Evolutionary conservation across 2,329 filamentous ascomycete species (phyloP).

Genomic region (Alternaria tenuissima): DNA sequence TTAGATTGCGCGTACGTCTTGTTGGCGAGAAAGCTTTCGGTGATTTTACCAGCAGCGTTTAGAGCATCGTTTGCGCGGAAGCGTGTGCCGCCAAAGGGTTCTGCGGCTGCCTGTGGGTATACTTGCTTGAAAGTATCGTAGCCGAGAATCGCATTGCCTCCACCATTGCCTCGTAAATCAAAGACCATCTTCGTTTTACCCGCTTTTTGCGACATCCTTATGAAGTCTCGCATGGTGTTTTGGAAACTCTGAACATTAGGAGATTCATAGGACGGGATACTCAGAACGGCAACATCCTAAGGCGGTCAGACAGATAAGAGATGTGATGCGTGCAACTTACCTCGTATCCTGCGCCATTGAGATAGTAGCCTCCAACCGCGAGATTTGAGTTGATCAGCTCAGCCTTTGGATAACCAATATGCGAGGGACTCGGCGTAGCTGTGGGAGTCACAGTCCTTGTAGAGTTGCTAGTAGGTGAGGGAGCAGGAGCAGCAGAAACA

Average conservation of each 20-base stretch:
- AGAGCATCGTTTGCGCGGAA: slow-evolving; percentile 56
- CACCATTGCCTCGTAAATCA: slow-evolving; percentile 68
- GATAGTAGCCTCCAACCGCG: slow-evolving; percentile 57
- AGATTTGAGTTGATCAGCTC: slow-evolving; percentile 46
- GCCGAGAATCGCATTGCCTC: slow-evolving; percentile 58
- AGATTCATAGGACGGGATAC: slow-evolving; percentile 52
- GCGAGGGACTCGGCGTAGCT: slow-evolving; percentile 36
- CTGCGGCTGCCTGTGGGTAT: slow-evolving; percentile 55
- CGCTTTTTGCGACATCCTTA: slow-evolving; percentile 55
- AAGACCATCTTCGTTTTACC: slow-evolving; percentile 70
- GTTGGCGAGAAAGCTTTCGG: slow-evolving; percentile 39
- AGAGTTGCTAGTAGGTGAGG: slow-evolving; percentile 20
- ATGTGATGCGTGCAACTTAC: slow-evolving; percentile 36
- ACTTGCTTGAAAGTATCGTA: slow-evolving; percentile 62
- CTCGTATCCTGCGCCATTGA: slow-evolving; percentile 50
- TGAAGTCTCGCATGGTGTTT: slow-evolving; percentile 54
- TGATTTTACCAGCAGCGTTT: slow-evolving; percentile 46
- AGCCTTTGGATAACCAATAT: slow-evolving; percentile 51
- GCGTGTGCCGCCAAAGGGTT: slow-evolving; percentile 57
- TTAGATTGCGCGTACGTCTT: slow-evolving; percentile 43
- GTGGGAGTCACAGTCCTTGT: slow-evolving; percentile 24
- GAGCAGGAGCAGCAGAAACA: slow-evolving; percentile 19
- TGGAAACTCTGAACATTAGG: slow-evolving; percentile 49
- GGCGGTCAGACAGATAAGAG: slow-evolving; percentile 48
- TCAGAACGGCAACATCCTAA: slow-evolving; percentile 58